phyloP scores from a whole-genome alignment of 345 rosid species.

The Mallotus nudiflorus region DNA sequence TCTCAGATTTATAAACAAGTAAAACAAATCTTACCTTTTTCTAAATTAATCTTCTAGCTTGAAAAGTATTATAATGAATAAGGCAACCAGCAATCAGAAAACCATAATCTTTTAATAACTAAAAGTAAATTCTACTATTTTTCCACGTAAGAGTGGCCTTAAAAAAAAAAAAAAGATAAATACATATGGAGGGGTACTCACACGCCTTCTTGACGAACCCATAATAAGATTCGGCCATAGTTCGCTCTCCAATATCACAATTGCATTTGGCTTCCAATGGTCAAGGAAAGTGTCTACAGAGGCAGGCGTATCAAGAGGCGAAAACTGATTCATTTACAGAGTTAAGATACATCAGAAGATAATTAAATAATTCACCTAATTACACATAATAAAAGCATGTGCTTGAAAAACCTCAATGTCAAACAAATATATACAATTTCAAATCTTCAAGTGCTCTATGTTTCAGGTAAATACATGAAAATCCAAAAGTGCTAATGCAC shows the following conservation, averaged over 20 bases:
- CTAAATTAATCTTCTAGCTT: neutral
- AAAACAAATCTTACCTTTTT: neutral
- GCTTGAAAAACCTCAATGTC: neutral
- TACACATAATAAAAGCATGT: neutral
- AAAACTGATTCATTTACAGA: constrained; percentile 50
- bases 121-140: neutral
- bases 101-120: neutral
- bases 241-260: constrained; percentile 79
- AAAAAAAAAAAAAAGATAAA: too few species aligned
- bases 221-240: constrained; percentile 91
- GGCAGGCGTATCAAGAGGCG: constrained; percentile 77
- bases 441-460: too few species aligned
- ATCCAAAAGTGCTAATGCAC: neutral
- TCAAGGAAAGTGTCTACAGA: constrained; percentile 69
- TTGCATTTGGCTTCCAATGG: constrained; percentile 75
- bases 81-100: neutral
- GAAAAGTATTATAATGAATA: neutral
- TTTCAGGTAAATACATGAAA: neutral
- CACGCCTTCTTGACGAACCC: constrained; percentile 57
- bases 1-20: neutral
- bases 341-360: constrained; percentile 14
- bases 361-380: neutral
- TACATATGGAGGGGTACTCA: constrained; percentile 36
- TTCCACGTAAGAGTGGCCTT: neutral
- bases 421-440: neutral